Base-by-base conservation (phyloP, 495 filamentous ascomycete genomes). In the Geopyxis carbonaria region DNA sequence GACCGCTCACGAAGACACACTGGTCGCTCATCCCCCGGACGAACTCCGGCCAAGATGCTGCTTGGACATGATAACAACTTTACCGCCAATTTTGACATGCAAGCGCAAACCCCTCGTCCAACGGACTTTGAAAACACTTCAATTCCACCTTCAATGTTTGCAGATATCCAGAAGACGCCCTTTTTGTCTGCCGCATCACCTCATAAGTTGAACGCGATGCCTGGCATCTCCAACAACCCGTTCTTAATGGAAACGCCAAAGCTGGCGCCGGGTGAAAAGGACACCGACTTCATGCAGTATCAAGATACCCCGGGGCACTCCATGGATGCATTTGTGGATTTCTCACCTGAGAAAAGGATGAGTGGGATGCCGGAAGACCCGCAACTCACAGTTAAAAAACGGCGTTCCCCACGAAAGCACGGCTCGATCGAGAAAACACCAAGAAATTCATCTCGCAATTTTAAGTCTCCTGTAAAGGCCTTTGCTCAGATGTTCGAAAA, bases 101-200 rank as follows among this genome's bases (percentile, higher is more conserved):
- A 23, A 19, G 22, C 31, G 14, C 33, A 21, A 19, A 45, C 50
- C 4, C 40, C 50, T 5, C 40, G 32, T 8, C 22, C 32, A 18
- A 8, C 29, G 29, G 41, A 31, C 19, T 53, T 53, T 18, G 29
- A 40, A 31, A 52, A 53, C 31, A 44, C 48, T 16, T 33, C 42
- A 31, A 38, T 40, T 40, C 42, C 44, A 6, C 45, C 51, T 13
- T 53, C 43, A 27, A 38, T 41, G 20, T 55, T 43, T 54, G 56
- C 36, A 34, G 58, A 40, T 45, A 53, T 44, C 32, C 46, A 7
- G 42, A 54, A 44, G 40, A 46, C 14, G 45, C 57, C 36, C 30
- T 56, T 44, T 22, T 58, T 42, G 34, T 58, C 25, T 44, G 45
- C 42, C 41, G 53, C 45, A 20, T 58, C 38, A 4, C 51, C 51